Evolutionary conservation across 208 protist genomes (phyloP), one percentile per base, ranked within the genome.

Genomic region (Wallacemonas sp.): DNA sequence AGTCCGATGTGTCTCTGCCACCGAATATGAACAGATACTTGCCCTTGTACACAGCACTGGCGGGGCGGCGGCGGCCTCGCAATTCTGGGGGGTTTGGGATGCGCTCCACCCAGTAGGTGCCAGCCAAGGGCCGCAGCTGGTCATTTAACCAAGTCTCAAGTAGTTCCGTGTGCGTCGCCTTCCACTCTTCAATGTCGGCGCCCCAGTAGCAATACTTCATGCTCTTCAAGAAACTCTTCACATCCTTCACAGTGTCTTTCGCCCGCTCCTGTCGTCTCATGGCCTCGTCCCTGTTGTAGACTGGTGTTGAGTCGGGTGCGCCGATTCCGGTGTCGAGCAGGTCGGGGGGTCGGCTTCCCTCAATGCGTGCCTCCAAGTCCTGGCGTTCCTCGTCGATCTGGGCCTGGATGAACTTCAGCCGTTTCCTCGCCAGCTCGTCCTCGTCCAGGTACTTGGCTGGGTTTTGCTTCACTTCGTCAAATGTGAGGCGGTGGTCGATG

Each of bases 21-120:
- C 85, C 82, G 75, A 91, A 91, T 42, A 91, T 61, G 53, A 83
- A 86, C 28, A 91, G 59, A 65, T 82, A 88, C 19, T 79, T 73
- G 41, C 71, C 64, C 17, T 66, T 49, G 63, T 76, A 83, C 2
- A 84, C 82, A 6, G 72, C 59, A 4, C 74, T 71, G 36, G 69
- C 81, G 36, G 85, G 59, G 36, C 85, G 72, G 39, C 82, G 79
- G 12, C 85, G 76, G 14, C 82, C 82, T n/a, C 56, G 75, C 61
- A 84, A 73, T 15, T 21, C 46, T 3, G 11, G 15, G 1, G 64
- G 33, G 11, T 58, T 28, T 0, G 59, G 31, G n/a, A 84, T 4
- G 2, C 17, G 12, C 64, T 84, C 78, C 0, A 70, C 60, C 63
- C 62, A 72, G 72, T 80, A 84, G 34, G 44, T 68, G 33, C 72